Evolutionary conservation across 1,139 yeast genomes (phyloP), one percentile per base, ranked within the genome.

Genomic region (Geotrichum europaeum): DNA sequence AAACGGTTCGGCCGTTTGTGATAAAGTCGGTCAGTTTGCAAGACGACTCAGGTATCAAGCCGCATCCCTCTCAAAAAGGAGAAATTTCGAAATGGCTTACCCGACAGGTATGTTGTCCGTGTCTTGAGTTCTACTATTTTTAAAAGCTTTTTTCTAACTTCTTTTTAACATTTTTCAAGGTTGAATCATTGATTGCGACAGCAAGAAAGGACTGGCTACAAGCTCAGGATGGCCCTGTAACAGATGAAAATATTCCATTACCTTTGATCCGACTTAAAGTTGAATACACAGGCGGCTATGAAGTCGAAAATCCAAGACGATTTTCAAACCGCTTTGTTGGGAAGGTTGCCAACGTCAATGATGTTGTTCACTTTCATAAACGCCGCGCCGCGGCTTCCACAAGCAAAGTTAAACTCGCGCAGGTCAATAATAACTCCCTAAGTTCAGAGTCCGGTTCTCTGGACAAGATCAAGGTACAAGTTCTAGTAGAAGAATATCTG

Each of bases 251-350:
- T 1, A 64, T 76, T 32, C 95, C 96, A 0, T 74, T 91, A 40
- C 99, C 99, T 0, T 75, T 94, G 60, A 78, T 94, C 5, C 77
- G 99, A 55, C 73, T 95, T 28, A 78, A 91, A 51, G 97, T 94
- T 0, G 97, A 94, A 65, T 92, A 91, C 68, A 80, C 91, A 45
- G 97, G 96, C 0, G 96, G 92, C 4, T 92, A 82, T 68, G 96
- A 91, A 66, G 89, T 94, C 49, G 99, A 92, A 68, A 92, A 94
- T 69, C 89, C 96, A 0, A 79, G 96, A 60, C 75, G 97, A 63
- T 89, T 94, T 67, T 90, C 97, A 4, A 90, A 92, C 69, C 77
- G 89, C 67, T 95, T 92, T 78, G 96, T 89, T 6, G 97, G 97
- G 0, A 80, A 79, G 64, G 96, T 94, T 3, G 99, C 99, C 13